Conservation (phyloP, 306 rosid species). For the Acacia confusa region DNA sequence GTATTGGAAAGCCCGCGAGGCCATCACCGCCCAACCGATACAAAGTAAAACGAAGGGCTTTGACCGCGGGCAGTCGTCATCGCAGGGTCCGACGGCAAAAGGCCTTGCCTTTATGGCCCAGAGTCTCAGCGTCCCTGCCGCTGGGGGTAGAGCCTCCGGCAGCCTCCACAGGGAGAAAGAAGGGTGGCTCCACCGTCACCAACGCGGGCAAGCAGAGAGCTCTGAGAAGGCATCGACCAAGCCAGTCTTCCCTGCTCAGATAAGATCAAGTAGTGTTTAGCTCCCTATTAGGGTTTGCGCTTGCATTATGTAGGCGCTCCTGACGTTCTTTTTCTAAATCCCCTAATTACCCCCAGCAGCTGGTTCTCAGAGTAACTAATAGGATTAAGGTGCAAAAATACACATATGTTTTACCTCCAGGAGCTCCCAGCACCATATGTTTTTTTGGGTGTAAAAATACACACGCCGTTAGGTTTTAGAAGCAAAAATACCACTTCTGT, state of each 20-base stretch:
- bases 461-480: too few relatives aligned
- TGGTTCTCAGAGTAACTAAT: too few relatives aligned
- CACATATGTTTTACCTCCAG: too few relatives aligned
- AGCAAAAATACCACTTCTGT: too few relatives aligned
- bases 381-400: too few relatives aligned
- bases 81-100: slow-evolving; percentile 18
- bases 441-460: too few relatives aligned
- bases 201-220: neutral
- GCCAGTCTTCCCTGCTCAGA: slow-evolving; percentile 16
- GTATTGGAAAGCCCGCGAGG: neutral
- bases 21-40: neutral
- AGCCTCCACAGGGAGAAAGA: neutral
- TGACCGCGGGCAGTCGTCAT: slow-evolving; percentile 30
- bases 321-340: neutral
- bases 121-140: neutral
- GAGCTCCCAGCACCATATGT: too few relatives aligned
- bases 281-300: neutral
- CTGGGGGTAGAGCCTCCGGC: slow-evolving; percentile 17
- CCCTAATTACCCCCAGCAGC: neutral
- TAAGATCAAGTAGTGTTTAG: slow-evolving; percentile 23
- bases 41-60: slow-evolving; percentile 3
- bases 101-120: neutral
- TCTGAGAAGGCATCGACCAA: neutral
- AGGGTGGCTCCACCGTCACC: slow-evolving; percentile 23
- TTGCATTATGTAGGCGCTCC: neutral